Base-by-base conservation (phyloP, 192 early-diverging fungal species). In the Mortierella antarctica region DNA sequence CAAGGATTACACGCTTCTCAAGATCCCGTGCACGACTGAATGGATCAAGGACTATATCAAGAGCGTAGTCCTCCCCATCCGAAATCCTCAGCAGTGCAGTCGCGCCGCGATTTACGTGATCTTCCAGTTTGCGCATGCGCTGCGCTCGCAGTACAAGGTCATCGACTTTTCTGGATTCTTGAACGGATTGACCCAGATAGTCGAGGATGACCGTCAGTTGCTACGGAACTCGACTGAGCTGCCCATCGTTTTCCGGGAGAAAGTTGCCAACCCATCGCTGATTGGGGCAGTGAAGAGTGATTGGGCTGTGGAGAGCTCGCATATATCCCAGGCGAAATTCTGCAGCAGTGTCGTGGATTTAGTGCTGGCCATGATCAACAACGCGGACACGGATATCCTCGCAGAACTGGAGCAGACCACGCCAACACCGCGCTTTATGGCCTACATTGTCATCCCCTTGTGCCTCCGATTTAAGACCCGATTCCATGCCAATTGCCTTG, bases 1-100 rank as follows among this genome's bases (percentile, higher is more conserved):
- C 51, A 83, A 84, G 57, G 87, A 90, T 50, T 85, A 83, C 52
- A 83, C 75, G 2, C 53, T 74, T 10, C 52, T 82, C 46, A 82
- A 83, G 57, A 62, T 79, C 1, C 65, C 83, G 31, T 74, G 73
- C 13, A 82, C 83, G 2, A 88, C 86, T 0, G 73, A 83, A 11
- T 88, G 84, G 84, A 56, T 88, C 39, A 82, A 80, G 42, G 83
- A 88, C 31, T 90, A 90, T 67, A 73, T 88, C 39, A 59, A 70
- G 12, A 66, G 83, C 47, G 70, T 67, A n/a, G 60, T 85, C 31
- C 21, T 82, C 4, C 48, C 73, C 20, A 57, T 74, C 46, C 20
- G 74, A 23, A 73, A 65, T 64, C 49, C 70, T 40, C 68, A 67
- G 13, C 73, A 71, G 48, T 52, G 71, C 21, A 70, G 79, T 67